Evolutionary conservation across 305 asterid genomes (phyloP), one percentile per base, ranked within the genome.

Genomic region (Nicotiana rustica): DNA sequence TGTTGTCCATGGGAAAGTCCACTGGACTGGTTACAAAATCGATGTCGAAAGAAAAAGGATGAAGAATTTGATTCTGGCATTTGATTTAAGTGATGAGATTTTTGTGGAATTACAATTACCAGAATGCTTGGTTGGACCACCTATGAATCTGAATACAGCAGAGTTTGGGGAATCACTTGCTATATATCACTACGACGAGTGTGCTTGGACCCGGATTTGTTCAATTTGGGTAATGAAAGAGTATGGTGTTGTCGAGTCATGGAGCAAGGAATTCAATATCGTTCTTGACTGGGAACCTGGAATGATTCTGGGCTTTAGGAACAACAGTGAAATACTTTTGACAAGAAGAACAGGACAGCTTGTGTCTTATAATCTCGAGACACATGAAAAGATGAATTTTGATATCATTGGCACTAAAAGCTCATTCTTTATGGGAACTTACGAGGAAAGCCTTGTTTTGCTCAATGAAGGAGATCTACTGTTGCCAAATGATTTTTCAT

Each of bases 191-290:
- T 84, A 83, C 31, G 67, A 82, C 25, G 60, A 44, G 14, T 78
- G 82, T 17, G 41, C 71, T 7, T 60, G 56, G 79, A 59, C 68
- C 59, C 38, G 36, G 21, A 49, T 66, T 14, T 87, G 83, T 78
- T 57, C 79, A 67, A 82, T 87, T 38, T 89, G 89, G 90, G 83
- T 84, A 38, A 87, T 87, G 90, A 75, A 81, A 67, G 80, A 77
- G n/a, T 89, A 89, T 31, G 86, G 85, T 19, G 83, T 80, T 10
- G 15, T 9, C 10, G 67, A 80, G 66, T 83, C 82, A 65, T 77
- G 85, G 79, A 67, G 18, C 14, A 83, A 66, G 4, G 9, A 64
- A 70, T 83, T 35, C 41, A 33, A 55, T 60, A 13, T 83, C 2
- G 36, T 6, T 1, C 5, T 77, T 35, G 70, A 29, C 44, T 1